Evolutionary conservation across 148 eudicot genomes (phyloP).

Genomic region (Chenopodium album): DNA sequence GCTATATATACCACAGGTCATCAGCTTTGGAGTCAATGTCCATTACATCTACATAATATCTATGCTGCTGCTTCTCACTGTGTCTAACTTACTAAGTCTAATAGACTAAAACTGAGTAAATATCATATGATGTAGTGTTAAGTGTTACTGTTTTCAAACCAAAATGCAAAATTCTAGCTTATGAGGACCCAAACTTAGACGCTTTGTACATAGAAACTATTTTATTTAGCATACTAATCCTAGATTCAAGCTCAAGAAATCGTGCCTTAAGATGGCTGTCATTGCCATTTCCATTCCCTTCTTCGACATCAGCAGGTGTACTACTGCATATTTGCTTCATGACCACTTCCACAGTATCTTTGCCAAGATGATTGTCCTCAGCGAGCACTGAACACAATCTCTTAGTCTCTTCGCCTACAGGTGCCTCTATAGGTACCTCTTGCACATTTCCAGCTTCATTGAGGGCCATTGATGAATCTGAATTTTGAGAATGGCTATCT

Average conservation of each 20-base stretch:
- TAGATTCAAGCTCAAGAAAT: not conserved
- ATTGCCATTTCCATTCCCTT: not conserved
- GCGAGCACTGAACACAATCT: not conserved
- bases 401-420: not conserved
- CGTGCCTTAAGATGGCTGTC: no score
- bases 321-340: not conserved
- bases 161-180: not conserved
- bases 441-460: not conserved
- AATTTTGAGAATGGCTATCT: not conserved
- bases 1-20: no score
- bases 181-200: not conserved
- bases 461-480: not conserved
- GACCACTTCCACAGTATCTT: not conserved
- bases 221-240: slow-evolving; percentile 6
- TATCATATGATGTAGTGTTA: not conserved
- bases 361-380: not conserved
- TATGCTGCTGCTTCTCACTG: no score
- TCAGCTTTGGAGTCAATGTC: not conserved
- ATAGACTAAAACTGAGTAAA: no score
- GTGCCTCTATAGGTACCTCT: not conserved
- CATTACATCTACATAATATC: not conserved
- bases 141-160: not conserved
- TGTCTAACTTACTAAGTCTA: no score
- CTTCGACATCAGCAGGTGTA: not conserved
- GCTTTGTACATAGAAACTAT: not conserved